Evolutionary conservation across 2,329 filamentous ascomycete species (phyloP), one percentile per base, ranked within the genome.

Genomic region (Hypoxylon sp.): DNA sequence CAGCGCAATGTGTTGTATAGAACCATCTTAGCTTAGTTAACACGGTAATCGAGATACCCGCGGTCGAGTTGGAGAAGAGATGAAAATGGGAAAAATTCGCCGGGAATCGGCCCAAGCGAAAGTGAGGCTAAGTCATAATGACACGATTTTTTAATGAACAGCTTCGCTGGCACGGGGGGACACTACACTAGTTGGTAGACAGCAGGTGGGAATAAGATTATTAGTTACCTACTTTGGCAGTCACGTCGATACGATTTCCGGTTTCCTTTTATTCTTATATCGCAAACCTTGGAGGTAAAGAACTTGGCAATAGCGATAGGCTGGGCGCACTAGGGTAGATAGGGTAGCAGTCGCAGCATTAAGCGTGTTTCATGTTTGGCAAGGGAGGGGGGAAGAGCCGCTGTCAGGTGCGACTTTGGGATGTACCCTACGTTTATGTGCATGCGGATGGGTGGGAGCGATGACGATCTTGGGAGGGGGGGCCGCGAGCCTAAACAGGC

Each of bases 351-450:
- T 71, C 61, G 71, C 68, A 71, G 62, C 60, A 57, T 61, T 69
- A 70, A 72, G 71, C 70, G 73, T 73, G 73, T 75, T 75, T 75
- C 73, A 75, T 68, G 69, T 74, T 73, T 61, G 55, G 30, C 25
- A 39, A 34, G 45, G 41, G 34, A 46, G 54, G 39, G 51, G 39
- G 52, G 47, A 67, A 63, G 67, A 64, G 67, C 66, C 66, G 66
- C 66, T 62, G 63, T 61, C 59, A 61, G 37, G 37, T 58, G 30
- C 39, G 25, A 34, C 16, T 48, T 46, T 27, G 48, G 29, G 19
- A 5, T 46, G 32, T 23, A 29, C 45, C 37, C 41, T 61, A 59
- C 48, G 58, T 57, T 60, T 56, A 63, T 61, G 55, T 56, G 55
- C 60, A 57, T 67, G 60, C 32, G 37, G 34, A 57, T 25, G 8